phyloP scores from a whole-genome alignment of 2,329 filamentous ascomycete genomes.

The Xylariaceae sp. region DNA sequence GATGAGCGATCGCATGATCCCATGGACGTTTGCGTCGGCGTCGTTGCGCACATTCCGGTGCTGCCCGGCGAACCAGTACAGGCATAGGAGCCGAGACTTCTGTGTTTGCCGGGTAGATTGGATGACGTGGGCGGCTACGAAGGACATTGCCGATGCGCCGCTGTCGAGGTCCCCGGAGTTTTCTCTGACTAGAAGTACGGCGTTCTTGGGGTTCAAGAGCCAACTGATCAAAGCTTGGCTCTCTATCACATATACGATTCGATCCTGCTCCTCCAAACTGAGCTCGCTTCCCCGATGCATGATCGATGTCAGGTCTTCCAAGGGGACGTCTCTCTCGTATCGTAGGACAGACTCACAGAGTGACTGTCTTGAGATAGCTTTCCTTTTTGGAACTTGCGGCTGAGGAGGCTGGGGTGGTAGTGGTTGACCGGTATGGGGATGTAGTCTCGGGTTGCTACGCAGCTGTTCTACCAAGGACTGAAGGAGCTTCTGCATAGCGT shows the following conservation, averaged over 20 bases:
- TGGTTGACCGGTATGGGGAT: slow-evolving; percentile 1
- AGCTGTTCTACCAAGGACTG: background rate
- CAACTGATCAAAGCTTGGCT: slow-evolving; percentile 4
- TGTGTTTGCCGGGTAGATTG: slow-evolving; percentile 9
- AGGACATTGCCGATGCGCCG: slow-evolving; percentile 5
- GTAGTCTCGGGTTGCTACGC: slow-evolving; percentile 6
- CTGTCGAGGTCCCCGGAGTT: background rate
- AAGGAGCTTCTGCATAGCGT: background rate
- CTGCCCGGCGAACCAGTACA: slow-evolving; percentile 12
- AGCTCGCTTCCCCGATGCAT: slow-evolving; percentile 10
- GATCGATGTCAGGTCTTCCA: slow-evolving; percentile 1
- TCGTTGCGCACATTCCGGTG: slow-evolving; percentile 10
- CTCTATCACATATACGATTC: slow-evolving; percentile 11
- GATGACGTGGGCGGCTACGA: slow-evolving; percentile 11
- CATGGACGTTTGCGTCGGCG: slow-evolving; percentile 12
- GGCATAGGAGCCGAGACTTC: background rate
- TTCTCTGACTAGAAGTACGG: slow-evolving; percentile 9
- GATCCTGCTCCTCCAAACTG: slow-evolving; percentile 11
- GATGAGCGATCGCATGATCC: slow-evolving; percentile 14
- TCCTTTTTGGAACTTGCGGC: background rate
- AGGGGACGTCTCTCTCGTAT: slow-evolving; percentile 10
- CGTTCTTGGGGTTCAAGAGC: slow-evolving; percentile 9
- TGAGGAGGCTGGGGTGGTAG: background rate
- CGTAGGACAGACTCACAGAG: slow-evolving; percentile 12
- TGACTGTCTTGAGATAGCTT: slow-evolving; percentile 11